phyloP scores from a whole-genome alignment of 768 basidiomycete species.

The Leccinum disarticulatum region DNA sequence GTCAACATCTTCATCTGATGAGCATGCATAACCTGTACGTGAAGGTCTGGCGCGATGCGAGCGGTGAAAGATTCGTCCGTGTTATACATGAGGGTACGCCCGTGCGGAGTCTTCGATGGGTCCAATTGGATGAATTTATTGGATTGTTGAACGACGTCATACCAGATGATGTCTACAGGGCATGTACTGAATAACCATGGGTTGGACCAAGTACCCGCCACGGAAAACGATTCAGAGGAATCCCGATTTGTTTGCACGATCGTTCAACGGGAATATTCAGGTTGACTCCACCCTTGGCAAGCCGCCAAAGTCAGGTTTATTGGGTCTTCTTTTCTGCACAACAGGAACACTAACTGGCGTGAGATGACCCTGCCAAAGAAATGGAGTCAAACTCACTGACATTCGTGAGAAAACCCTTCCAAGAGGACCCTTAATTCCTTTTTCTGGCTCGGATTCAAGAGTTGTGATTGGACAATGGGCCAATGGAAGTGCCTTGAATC shows the following conservation, averaged over 20 bases:
- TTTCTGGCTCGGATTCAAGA: too few relatives aligned
- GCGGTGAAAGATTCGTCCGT: slow-evolving; percentile 36
- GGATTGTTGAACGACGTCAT: slow-evolving; percentile 33
- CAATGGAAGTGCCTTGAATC: too few relatives aligned
- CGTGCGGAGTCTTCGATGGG: slow-evolving; percentile 38
- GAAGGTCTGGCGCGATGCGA: slow-evolving; percentile 40
- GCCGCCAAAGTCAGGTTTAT: neutral
- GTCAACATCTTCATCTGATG: slow-evolving; percentile 4
- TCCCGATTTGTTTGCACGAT: neutral
- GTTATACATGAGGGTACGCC: slow-evolving; percentile 46
- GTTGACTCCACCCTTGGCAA: neutral
- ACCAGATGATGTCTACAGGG: slow-evolving; percentile 32
- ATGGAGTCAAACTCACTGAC: too few relatives aligned
- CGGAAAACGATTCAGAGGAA: neutral
- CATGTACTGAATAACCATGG: slow-evolving; percentile 16
- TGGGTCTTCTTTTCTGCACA: too few relatives aligned
- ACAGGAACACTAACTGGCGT: too few relatives aligned
- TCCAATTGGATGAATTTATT: slow-evolving; percentile 36
- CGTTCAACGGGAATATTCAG: neutral
- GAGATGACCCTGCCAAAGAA: neutral
- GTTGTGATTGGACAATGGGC: too few relatives aligned
- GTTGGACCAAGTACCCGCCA: neutral
- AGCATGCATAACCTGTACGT: neutral
- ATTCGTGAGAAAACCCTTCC: too few relatives aligned
- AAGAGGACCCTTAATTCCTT: too few relatives aligned